phyloP scores from a whole-genome alignment of 495 filamentous ascomycete genomes.

The Clavariopsis aquatica region DNA sequence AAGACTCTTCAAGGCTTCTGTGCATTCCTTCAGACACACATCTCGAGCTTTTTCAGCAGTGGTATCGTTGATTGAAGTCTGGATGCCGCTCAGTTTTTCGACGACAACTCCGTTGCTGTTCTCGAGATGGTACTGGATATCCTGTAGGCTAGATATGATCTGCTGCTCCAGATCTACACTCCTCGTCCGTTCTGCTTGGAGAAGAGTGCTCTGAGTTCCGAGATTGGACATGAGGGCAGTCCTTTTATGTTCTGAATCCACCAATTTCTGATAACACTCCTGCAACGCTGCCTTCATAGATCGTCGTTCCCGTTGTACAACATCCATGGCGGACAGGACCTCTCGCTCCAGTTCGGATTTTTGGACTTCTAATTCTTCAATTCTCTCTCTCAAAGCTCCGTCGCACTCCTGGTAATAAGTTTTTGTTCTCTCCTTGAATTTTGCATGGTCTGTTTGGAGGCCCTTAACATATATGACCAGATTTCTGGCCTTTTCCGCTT shows the following conservation, averaged over 20 bases:
- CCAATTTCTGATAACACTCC: constrained; percentile 10
- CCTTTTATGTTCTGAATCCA: not conserved
- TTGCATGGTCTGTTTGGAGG: constrained; percentile 35
- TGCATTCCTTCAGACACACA: constrained; percentile 13
- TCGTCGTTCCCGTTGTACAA: not conserved
- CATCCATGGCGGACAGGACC: not conserved
- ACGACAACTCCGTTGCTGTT: constrained; percentile 23
- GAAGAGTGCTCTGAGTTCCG: constrained; percentile 22
- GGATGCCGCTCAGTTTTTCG: constrained; percentile 37
- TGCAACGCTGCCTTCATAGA: constrained; percentile 7
- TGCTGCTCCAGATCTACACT: constrained; percentile 35
- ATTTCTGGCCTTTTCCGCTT: constrained; percentile 18
- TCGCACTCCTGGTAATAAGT: not conserved
- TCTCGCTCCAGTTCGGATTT: not conserved
- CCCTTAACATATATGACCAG: constrained; percentile 39
- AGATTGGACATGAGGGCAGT: constrained; percentile 28
- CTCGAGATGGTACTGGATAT: constrained; percentile 19
- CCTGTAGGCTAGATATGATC: constrained; percentile 22
- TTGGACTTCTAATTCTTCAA: not conserved
- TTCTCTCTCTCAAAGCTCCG: constrained; percentile 10
- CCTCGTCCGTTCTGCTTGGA: constrained; percentile 37
- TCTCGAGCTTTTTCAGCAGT: not conserved
- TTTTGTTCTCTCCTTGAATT: constrained; percentile 15
- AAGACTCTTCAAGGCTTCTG: constrained; percentile 10
- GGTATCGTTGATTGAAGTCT: constrained; percentile 11